phyloP scores from a whole-genome alignment of 805 yeast species.

The Wickerhamiella bombiphila region DNA sequence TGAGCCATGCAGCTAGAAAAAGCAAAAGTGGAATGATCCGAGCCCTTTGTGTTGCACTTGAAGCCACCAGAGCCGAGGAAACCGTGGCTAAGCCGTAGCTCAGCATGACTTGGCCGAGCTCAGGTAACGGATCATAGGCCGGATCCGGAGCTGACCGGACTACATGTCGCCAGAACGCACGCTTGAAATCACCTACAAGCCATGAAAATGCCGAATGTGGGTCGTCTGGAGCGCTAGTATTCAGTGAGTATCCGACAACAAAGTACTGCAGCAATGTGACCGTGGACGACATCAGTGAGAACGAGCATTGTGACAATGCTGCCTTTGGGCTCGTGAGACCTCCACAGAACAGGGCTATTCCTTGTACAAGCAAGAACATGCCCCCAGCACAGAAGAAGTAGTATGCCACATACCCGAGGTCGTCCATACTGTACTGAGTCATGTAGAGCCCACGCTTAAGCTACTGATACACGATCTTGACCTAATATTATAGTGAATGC shows the following conservation, averaged over 20 bases:
- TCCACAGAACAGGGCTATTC: constrained; percentile 42
- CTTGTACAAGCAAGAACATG: constrained; percentile 14
- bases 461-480: too few relatives aligned
- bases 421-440: too few relatives aligned
- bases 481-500: too few relatives aligned
- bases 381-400: constrained; percentile 14
- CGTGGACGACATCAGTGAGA: constrained; percentile 46
- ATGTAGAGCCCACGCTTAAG: too few relatives aligned
- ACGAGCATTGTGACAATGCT: constrained; percentile 50
- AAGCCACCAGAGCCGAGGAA: constrained; percentile 52
- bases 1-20: constrained; percentile 52
- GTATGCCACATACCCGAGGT: constrained; percentile 11
- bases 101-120: constrained; percentile 30
- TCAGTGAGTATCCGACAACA: constrained; percentile 52
- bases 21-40: constrained; percentile 57
- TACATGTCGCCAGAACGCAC: constrained; percentile 37
- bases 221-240: constrained; percentile 29
- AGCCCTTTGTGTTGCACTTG: constrained; percentile 62
- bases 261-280: constrained; percentile 54
- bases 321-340: constrained; percentile 55
- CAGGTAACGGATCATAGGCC: constrained; percentile 25
- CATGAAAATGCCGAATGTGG: constrained; percentile 9
- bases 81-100: constrained; percentile 51
- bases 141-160: too few relatives aligned
- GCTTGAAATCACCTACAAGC: constrained; percentile 41